Conservation (phyloP, 2,329 filamentous ascomycete species). For the Grosmannia huntii region DNA sequence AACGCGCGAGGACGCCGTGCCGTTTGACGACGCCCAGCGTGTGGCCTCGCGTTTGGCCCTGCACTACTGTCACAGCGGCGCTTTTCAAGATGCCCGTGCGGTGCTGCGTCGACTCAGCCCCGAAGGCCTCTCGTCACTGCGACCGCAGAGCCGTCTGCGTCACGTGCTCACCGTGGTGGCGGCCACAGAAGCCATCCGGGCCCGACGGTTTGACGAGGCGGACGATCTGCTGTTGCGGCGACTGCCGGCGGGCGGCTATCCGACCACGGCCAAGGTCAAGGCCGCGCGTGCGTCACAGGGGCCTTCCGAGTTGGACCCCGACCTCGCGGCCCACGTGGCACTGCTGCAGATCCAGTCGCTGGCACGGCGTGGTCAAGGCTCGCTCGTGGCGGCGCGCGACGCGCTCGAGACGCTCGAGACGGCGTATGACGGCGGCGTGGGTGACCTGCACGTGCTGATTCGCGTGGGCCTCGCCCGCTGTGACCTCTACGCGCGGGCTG, state of each 20-base stretch:
- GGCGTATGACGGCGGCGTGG: constrained; percentile 11
- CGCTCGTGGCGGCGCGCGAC: constrained; percentile 18
- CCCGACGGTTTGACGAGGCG: constrained; percentile 7
- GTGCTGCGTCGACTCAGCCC: constrained; percentile 33
- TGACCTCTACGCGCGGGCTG: constrained; percentile 52
- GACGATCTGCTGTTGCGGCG: constrained; percentile 9
- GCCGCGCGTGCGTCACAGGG: constrained; percentile 1
- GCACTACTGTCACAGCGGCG: constrained; percentile 51
- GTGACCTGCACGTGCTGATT: constrained; percentile 42
- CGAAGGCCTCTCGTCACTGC: constrained; percentile 8
- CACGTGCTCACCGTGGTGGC: constrained; percentile 8
- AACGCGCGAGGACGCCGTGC: constrained; percentile 47
- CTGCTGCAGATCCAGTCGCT: constrained; percentile 39
- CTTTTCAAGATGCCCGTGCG: constrained; percentile 54
- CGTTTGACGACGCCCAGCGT: constrained; percentile 67
- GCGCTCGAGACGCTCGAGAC: constrained; percentile 23
- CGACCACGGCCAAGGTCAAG: background rate
- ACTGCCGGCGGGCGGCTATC: constrained; percentile 8
- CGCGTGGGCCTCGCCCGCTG: constrained; percentile 63
- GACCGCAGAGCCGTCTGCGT: constrained; percentile 4
- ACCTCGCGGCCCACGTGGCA: constrained; percentile 37
- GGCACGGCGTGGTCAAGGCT: constrained; percentile 21
- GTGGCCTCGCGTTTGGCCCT: constrained; percentile 60
- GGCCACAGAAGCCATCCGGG: constrained; percentile 8
- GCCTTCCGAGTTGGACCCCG: constrained; percentile 35